Percentiles rank a stretch among this genome's conserved stretches.
These are phyloP conservation scores for Xylariaceae sp. DNA, from an alignment of 2,329 filamentous ascomycete species.

Conservation along the genomic window DNA sequence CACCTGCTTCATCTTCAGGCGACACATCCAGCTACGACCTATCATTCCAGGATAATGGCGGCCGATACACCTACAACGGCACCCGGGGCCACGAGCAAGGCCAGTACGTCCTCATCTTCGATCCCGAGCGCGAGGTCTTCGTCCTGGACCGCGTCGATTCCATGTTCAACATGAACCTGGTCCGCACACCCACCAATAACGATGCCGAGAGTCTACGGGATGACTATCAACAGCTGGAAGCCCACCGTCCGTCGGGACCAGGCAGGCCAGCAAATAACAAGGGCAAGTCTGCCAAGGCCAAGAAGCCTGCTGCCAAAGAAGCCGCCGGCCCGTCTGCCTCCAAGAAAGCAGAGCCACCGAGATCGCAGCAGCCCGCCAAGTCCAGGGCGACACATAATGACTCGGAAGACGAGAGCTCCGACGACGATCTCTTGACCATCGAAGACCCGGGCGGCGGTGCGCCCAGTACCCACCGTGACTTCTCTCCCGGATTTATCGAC, in stretches of 20 bases:
- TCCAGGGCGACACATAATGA: constrained; percentile 23
- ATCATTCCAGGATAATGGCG: constrained; percentile 47
- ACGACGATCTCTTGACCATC: constrained; percentile 53
- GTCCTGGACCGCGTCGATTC: constrained; percentile 76
- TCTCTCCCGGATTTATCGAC: constrained; percentile 45
- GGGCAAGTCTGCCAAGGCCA: constrained; percentile 22
- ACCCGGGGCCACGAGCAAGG: constrained; percentile 49
- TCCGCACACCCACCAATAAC: constrained; percentile 59
- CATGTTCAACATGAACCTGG: constrained; percentile 84
- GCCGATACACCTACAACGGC: constrained; percentile 57
- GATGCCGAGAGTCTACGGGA: constrained; percentile 59
- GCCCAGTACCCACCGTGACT: constrained; percentile 34
- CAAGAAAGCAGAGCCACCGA: constrained; percentile 20
- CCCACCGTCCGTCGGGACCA: constrained; percentile 19
- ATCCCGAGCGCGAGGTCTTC: constrained; percentile 67
- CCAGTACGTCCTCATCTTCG: constrained; percentile 68
- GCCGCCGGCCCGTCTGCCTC: constrained; percentile 13
- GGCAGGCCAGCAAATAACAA: constrained; percentile 10
- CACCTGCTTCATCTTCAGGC: constrained; percentile 42
- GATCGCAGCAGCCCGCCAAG: constrained; percentile 18
- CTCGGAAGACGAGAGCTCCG: constrained; percentile 45
- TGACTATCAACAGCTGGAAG: constrained; percentile 61
- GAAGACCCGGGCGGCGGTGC: constrained; percentile 53
- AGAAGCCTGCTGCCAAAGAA: constrained; percentile 21
- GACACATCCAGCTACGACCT: constrained; percentile 41